Evolutionary conservation across 129 eudicot genomes (phyloP), one percentile per base, ranked within the genome.

Genomic region (Scalesia atractyloides): DNA sequence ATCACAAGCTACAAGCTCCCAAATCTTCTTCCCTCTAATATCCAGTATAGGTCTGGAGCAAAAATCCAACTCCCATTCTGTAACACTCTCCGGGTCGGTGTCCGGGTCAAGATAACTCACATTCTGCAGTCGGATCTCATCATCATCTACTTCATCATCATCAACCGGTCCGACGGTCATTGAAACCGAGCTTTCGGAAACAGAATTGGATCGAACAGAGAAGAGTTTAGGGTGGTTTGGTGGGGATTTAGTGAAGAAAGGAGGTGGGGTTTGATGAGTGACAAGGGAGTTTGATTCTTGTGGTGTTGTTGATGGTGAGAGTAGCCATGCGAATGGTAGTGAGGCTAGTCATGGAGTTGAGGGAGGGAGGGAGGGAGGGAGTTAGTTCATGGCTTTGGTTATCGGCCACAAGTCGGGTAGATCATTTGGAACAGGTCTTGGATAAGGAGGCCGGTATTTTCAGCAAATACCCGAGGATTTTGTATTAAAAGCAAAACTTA

Each of bases 1-100:
- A 83, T 94, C 98, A 72, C 98, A 94, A 67, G 88, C 98, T 2
- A 94, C 91, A 82, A 94, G 97, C 83, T 94, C 98, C 98, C 98
- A 90, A 5, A 88, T 78, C 86, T 90, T 94, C 78, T 94, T 90
- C 50, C 97, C 98, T 79, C 98, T 84, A 8, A 94, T 94, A 84
- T 94, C 98, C 69, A 94, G 96, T 57, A 94, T 90, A 59, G 98
- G 98, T 62, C 98, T 90, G 1, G 98, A 94, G 75, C 97, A 94
- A 57, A 94, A 94, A 80, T 94, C 98, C 80, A 94, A 66, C 54
- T 90, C 98, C 98, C 98, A 94, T 65, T 94, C 97, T 3, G 89
- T 54, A 17, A 94, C 75, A 76, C 87, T 94, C 47, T 86, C 82
- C 12, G 97, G 98, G 52, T 90, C 93, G 2, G 83, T 67, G 76